Conservation (phyloP, 140 eudicot species). For the Oenanthe javanica region DNA sequence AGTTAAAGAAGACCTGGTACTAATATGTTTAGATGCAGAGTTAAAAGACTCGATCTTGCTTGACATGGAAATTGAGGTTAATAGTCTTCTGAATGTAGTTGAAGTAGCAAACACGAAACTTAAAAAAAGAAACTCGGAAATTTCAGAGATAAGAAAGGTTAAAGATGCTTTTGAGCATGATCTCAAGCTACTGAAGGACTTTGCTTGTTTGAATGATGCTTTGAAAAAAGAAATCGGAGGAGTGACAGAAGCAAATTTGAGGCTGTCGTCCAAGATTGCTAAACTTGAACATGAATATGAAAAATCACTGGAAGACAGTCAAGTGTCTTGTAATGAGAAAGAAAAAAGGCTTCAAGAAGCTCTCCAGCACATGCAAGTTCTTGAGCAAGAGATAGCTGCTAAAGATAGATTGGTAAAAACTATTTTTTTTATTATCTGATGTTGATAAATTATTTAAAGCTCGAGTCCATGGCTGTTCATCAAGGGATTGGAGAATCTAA, state of each 20-base stretch:
- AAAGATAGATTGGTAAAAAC: slow-evolving; percentile 70
- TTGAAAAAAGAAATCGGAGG: slow-evolving; percentile 17
- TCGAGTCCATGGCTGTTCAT: not conserved
- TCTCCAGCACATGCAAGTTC: slow-evolving; percentile 43
- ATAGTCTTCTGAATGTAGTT: slow-evolving; percentile 13
- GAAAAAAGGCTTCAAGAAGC: slow-evolving; percentile 55
- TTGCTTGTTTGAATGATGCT: slow-evolving; percentile 3
- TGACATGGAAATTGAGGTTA: slow-evolving; percentile 30
- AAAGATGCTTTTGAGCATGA: slow-evolving; percentile 21
- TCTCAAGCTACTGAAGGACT: slow-evolving; percentile 13
- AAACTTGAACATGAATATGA: slow-evolving; percentile 16
- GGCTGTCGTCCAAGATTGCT: slow-evolving; percentile 15
- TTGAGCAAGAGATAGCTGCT: slow-evolving; percentile 71
- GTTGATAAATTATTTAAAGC: not conserved
- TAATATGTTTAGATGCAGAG: slow-evolving; percentile 25
- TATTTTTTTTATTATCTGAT: not conserved
- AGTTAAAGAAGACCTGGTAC: slow-evolving; percentile 32
- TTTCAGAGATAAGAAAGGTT: not conserved
- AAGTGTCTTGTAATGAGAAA: slow-evolving; percentile 52
- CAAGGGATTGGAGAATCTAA: not conserved
- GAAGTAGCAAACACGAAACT: slow-evolving; percentile 22
- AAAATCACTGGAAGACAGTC: slow-evolving; percentile 18
- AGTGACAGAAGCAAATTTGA: slow-evolving; percentile 18
- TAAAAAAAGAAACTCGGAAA: slow-evolving; percentile 7
- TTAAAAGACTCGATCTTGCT: slow-evolving; percentile 38